Conservation (phyloP, 2,329 filamentous ascomycete species). For the Gaeumannomyces sp. region DNA sequence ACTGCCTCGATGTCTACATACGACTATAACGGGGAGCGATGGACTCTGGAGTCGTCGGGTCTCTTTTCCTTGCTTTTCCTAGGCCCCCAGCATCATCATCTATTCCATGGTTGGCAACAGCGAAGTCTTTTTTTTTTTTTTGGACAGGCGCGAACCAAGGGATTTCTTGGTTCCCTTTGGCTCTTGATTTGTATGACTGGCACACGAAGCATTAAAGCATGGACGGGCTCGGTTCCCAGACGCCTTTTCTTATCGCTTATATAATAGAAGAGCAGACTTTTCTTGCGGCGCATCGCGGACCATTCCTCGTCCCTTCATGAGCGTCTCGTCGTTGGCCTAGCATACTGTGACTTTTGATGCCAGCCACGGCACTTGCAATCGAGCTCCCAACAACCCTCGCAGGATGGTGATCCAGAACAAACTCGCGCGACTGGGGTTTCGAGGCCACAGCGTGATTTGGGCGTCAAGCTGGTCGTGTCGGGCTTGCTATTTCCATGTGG, state of each 20-base stretch:
- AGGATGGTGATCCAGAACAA: too few species aligned
- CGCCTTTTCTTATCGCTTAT: not conserved
- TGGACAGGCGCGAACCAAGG: not conserved
- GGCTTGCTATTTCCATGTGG: too few species aligned
- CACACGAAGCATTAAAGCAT: not conserved
- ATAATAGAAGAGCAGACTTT: not conserved
- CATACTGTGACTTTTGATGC: too few species aligned
- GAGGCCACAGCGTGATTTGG: too few species aligned
- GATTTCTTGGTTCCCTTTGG: not conserved
- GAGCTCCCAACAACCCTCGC: too few species aligned
- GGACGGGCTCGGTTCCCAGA: not conserved
- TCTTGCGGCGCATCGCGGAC: not conserved
- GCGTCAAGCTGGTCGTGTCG: too few species aligned
- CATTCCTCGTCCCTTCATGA: too few species aligned
- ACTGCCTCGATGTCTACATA: slow-evolving; percentile 84
- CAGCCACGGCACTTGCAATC: too few species aligned
- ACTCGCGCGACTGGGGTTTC: too few species aligned
- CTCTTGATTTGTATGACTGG: not conserved
- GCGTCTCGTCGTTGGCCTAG: too few species aligned
- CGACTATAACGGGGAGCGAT: slow-evolving; percentile 47
- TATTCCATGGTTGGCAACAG: not conserved
- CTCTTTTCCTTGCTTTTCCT: not conserved
- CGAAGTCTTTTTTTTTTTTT: not conserved
- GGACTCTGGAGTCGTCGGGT: not conserved
- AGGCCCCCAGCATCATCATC: not conserved